These are phyloP conservation scores for Sclerotinia glacialis DNA, from an alignment of 2,329 filamentous ascomycete species.

Conservation along the genomic window DNA sequence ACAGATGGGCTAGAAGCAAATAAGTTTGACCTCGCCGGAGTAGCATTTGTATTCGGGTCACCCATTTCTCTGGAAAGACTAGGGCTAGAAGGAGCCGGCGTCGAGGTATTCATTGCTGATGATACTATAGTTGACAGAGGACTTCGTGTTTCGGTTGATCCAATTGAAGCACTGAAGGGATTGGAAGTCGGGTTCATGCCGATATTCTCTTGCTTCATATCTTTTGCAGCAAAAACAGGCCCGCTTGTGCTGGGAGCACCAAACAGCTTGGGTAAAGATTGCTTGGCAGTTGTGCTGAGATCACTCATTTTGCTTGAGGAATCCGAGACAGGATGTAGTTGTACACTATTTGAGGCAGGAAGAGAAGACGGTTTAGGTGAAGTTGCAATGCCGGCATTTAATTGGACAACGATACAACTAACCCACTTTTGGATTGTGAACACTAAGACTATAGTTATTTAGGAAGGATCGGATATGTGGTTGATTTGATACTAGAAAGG, in stretches of 20 bases:
- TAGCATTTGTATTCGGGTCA: not conserved
- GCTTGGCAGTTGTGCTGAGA: not conserved
- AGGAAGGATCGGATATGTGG: not conserved
- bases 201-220: not conserved
- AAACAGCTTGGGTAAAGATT: not conserved
- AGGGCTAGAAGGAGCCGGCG: not conserved
- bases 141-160: not conserved
- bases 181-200: too few relatives aligned
- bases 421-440: not conserved
- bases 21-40: not conserved
- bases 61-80: not conserved
- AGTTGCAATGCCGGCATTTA: not conserved
- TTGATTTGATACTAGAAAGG: not conserved
- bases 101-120: not conserved
- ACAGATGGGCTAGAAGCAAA: not conserved
- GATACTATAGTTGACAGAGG: not conserved
- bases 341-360: not conserved
- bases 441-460: not conserved
- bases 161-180: not conserved
- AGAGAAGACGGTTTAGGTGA: not conserved
- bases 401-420: not conserved
- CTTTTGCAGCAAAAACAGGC: not conserved
- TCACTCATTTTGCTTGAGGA: not conserved
- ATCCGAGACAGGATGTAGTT: not conserved
- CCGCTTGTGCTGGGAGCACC: not conserved